Conservation (phyloP, 768 basidiomycete species). For the Phylloporus arenicola region DNA sequence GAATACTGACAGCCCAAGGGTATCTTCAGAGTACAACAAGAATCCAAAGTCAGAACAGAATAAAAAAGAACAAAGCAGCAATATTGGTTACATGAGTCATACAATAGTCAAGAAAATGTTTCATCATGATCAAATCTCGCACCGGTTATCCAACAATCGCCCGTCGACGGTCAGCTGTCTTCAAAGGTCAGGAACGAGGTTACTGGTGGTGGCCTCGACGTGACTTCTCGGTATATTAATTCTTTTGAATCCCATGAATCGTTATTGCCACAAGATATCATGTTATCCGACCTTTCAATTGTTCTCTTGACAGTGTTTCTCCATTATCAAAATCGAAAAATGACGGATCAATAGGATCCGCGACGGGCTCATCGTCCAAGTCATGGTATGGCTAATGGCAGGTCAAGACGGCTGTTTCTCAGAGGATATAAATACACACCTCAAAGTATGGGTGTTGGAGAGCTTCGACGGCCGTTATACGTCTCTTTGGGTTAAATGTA, state of each 20-base stretch:
- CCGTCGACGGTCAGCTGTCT: slow-evolving; percentile 14
- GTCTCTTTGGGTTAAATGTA: slow-evolving; percentile 80
- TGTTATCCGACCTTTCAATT: slow-evolving; percentile 53
- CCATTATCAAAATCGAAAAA: slow-evolving; percentile 85
- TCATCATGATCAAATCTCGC: neutral
- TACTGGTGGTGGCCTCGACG: slow-evolving; percentile 14
- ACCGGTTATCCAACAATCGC: too few relatives aligned
- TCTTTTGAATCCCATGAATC: slow-evolving; percentile 12
- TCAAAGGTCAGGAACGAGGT: slow-evolving; percentile 14
- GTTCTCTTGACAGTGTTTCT: slow-evolving; percentile 55
- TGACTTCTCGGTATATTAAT: slow-evolving; percentile 50
- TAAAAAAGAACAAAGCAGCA: neutral
- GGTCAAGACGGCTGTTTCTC: neutral
- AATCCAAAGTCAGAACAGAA: neutral
- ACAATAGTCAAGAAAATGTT: neutral
- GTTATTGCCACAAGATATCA: neutral
- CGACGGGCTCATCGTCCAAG: slow-evolving; percentile 81
- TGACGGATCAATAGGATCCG: slow-evolving; percentile 64
- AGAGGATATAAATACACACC: slow-evolving; percentile 35
- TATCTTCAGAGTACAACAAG: neutral
- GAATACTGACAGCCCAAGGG: neutral
- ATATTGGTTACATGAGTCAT: neutral
- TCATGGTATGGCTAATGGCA: slow-evolving; percentile 79
- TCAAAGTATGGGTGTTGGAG: slow-evolving; percentile 86
- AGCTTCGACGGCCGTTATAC: slow-evolving; percentile 85